Evolutionary conservation across 495 filamentous ascomycete species (phyloP), one percentile per base, ranked within the genome.

Genomic region (Viridothelium virens): DNA sequence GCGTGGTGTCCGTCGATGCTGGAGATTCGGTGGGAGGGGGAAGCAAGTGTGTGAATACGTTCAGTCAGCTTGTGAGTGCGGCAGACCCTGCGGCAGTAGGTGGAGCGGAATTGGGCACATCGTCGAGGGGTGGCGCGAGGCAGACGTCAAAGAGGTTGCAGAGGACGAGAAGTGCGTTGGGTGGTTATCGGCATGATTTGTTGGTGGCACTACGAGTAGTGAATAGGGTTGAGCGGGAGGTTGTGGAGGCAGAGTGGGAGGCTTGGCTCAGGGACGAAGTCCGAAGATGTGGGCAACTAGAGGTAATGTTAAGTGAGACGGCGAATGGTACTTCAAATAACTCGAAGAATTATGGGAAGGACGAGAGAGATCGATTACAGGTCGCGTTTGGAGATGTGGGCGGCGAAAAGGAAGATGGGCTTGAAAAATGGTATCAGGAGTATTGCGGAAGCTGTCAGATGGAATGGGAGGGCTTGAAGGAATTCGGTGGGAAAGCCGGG

Each of bases 201-300:
- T 79, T 97, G 1, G 92, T 98, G 4, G 91, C 92, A 16, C 83
- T 97, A 77, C 87, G 92, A 5, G 83, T 97, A 2, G 86, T 98
- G 62, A 96, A 97, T 74, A 87, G 82, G 53, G 85, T 97, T 10
- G 94, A 98, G 78, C 77, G 80, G 63, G 93, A 97, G 74, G 86
- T 95, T 73, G 68, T 97, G 65, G 81, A 83, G 65, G 87, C 85
- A 2, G 92, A 97, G 78, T 98, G 90, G 87, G 92, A 95, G 77
- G 87, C 88, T 48, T 97, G 92, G 91, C 81, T 97, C 16, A 73
- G 79, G 3, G 85, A 87, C 48, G 92, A 97, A 77, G 81, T 80
- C 63, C 70, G 75, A 33, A 84, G 86, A 65, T 96, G 91, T 77
- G 82, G 82, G 56, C 81, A 85, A 71, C 82, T 91, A 3, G 79